Evolutionary conservation across 2,329 filamentous ascomycete genomes (phyloP), one percentile per base, ranked within the genome.

Genomic region (Cladophialophora chaetospira): DNA sequence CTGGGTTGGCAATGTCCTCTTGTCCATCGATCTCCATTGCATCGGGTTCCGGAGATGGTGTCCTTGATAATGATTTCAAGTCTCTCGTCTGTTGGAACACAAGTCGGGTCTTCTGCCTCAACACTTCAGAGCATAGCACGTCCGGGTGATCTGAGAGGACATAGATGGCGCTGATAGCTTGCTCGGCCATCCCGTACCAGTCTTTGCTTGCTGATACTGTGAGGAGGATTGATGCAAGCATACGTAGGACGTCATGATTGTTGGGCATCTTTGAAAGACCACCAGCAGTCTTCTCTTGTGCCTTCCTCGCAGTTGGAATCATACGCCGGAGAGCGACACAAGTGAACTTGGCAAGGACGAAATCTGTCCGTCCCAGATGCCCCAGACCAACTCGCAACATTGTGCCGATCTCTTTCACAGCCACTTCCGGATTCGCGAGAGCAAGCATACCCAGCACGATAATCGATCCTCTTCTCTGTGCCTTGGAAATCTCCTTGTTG

Each of bases 401-500:
- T 0, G 88, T 88, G 72, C 97, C 93, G 77, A 97, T 95, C 72
- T 99, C 93, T 58, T 89, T 90, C 11, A 97, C 88, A 2, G 96
- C 90, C 58, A 99, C 94, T 63, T 96, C 89, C 0, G 93, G 91
- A 61, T 89, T 91, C 1, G 95, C 94, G 2, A 94, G 86, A 3
- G 93, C 92, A 51, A 99, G 82, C 95, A 99, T 99, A 13, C 95
- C 93, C 2, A 99, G 80, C 5, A 97, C 89, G 63, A 99, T 97
- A 70, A 99, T 97, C 47, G 94, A 87, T 23, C 94, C 94, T 40
- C 94, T 84, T 61, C 94, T 84, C 72, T 97, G 94, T 2, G 86
- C 93, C 66, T 86, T 88, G 0, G 94, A 97, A 42, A 97, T 97
- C 56, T 97, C 92, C 60, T 89, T 87, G 69, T 96, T 92, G 42